Conservation (phyloP, 2,329 filamentous ascomycete genomes). For the Fragosphaeria purpurea region DNA sequence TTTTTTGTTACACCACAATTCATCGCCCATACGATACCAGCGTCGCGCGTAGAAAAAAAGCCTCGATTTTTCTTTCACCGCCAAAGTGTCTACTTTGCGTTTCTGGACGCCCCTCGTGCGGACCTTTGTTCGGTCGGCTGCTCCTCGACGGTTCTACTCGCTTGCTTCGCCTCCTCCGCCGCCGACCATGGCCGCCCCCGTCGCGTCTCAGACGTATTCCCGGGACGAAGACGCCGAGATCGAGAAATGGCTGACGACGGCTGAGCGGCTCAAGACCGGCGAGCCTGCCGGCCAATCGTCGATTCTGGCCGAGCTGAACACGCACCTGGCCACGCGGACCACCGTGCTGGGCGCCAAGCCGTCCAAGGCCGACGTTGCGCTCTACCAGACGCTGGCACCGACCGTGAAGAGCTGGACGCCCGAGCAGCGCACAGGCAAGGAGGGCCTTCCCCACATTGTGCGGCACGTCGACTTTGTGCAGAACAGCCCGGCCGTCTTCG, state of each 20-base stretch:
- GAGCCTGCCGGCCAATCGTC: slow-evolving; percentile 48
- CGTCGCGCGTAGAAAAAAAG: background rate
- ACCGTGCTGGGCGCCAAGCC: slow-evolving; percentile 86
- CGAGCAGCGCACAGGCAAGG: slow-evolving; percentile 81
- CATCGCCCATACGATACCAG: background rate
- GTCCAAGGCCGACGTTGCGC: slow-evolving; percentile 73
- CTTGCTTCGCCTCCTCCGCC: background rate
- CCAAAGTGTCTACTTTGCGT: slow-evolving; percentile 38
- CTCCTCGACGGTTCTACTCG: background rate
- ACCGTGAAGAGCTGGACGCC: slow-evolving; percentile 68
- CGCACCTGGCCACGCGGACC: slow-evolving; percentile 77
- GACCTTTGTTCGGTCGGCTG: slow-evolving; percentile 18
- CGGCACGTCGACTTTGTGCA: slow-evolving; percentile 91
- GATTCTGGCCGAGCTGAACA: slow-evolving; percentile 71
- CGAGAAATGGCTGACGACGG: slow-evolving; percentile 76
- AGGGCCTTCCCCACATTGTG: slow-evolving; percentile 83
- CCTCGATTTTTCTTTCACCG: background rate
- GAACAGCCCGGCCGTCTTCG: slow-evolving; percentile 67
- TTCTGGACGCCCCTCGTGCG: slow-evolving; percentile 24
- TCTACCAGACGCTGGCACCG: slow-evolving; percentile 71
- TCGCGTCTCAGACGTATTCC: slow-evolving; percentile 61
- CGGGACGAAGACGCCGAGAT: slow-evolving; percentile 77
- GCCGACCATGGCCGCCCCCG: slow-evolving; percentile 45
- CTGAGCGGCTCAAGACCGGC: slow-evolving; percentile 53
- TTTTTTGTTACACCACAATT: background rate